phyloP scores from a whole-genome alignment of 2,329 filamentous ascomycete species.

The Monosporascus sp. region DNA sequence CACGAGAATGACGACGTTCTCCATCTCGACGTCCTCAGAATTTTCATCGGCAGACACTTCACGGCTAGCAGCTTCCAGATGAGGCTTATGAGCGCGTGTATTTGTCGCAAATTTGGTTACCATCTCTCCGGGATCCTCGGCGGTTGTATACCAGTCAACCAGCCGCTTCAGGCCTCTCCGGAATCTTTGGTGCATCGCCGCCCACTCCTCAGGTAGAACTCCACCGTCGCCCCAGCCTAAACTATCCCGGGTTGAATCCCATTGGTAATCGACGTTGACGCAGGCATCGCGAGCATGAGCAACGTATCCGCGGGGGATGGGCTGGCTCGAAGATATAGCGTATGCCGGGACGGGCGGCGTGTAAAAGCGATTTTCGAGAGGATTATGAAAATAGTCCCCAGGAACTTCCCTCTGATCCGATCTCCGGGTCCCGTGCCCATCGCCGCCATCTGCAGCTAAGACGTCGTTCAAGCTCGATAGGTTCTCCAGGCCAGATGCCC shows the following conservation, averaged over 20 bases:
- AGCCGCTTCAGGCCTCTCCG: slow-evolving; percentile 72
- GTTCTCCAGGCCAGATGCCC: slow-evolving; percentile 12
- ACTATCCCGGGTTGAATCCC: slow-evolving; percentile 82
- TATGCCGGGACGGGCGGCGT: slow-evolving; percentile 74
- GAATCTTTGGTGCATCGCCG: slow-evolving; percentile 88
- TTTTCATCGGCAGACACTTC: slow-evolving; percentile 28
- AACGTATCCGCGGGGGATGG: slow-evolving; percentile 84
- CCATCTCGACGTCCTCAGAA: slow-evolving; percentile 55
- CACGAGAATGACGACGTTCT: slow-evolving; percentile 79
- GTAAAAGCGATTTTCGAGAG: slow-evolving; percentile 45
- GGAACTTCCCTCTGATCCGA: slow-evolving; percentile 5
- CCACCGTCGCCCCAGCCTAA: slow-evolving; percentile 85
- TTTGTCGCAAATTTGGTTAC: slow-evolving; percentile 36
- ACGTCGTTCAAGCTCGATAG: slow-evolving; percentile 14
- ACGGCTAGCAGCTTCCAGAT: slow-evolving; percentile 26
- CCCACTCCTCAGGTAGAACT: slow-evolving; percentile 89
- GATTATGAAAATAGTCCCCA: slow-evolving; percentile 6
- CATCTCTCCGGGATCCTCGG: slow-evolving; percentile 46
- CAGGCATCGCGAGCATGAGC: slow-evolving; percentile 86
- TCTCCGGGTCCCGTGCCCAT: slow-evolving; percentile 2
- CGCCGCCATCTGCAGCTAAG: slow-evolving; percentile 10
- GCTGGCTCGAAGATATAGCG: slow-evolving; percentile 71
- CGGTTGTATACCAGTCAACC: slow-evolving; percentile 73
- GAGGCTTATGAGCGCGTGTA: slow-evolving; percentile 12
- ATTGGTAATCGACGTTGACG: slow-evolving; percentile 83